Evolutionary conservation across 768 basidiomycete species (phyloP).

Genomic region (Cystobasidium tubakii): DNA sequence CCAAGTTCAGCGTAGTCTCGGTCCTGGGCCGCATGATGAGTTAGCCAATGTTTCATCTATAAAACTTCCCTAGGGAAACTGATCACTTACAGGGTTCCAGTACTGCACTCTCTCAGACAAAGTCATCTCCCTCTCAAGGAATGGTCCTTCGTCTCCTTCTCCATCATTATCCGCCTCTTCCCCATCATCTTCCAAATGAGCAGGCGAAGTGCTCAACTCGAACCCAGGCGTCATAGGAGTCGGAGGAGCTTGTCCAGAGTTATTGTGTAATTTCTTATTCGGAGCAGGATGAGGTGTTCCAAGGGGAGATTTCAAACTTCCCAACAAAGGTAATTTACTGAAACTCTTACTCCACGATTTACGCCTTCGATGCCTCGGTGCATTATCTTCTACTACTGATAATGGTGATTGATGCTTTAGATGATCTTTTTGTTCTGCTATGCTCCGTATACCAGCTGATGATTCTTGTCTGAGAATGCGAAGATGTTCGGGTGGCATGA

Average conservation of each 20-base stretch:
- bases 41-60: no score
- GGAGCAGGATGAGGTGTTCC: slow-evolving; percentile 9
- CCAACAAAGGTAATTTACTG: slow-evolving; percentile 45
- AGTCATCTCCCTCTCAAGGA: slow-evolving; percentile 66
- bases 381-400: slow-evolving; percentile 72
- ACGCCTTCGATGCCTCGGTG: slow-evolving; percentile 44
- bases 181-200: slow-evolving; percentile 13
- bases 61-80: not conserved
- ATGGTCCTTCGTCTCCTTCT: slow-evolving; percentile 42
- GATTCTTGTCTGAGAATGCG: slow-evolving; percentile 83
- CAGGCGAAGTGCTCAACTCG: slow-evolving; percentile 42
- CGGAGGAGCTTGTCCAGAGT: not conserved
- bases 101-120: slow-evolving; percentile 66
- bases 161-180: slow-evolving; percentile 56
- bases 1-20: slow-evolving; percentile 32
- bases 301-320: slow-evolving; percentile 38
- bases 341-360: slow-evolving; percentile 54
- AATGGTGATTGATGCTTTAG: slow-evolving; percentile 81
- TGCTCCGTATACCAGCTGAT: slow-evolving; percentile 67
- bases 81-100: slow-evolving; percentile 36
- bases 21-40: no score
- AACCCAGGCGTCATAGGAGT: slow-evolving; percentile 46
- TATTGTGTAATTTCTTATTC: not conserved
- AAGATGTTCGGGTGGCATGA: slow-evolving; percentile 62
- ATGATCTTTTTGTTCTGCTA: slow-evolving; percentile 77